A percentile compares a stretch with the other conserved stretches of the same genome.
Conservation (phyloP, 345 rosid species). For the Luvunga scandens region DNA sequence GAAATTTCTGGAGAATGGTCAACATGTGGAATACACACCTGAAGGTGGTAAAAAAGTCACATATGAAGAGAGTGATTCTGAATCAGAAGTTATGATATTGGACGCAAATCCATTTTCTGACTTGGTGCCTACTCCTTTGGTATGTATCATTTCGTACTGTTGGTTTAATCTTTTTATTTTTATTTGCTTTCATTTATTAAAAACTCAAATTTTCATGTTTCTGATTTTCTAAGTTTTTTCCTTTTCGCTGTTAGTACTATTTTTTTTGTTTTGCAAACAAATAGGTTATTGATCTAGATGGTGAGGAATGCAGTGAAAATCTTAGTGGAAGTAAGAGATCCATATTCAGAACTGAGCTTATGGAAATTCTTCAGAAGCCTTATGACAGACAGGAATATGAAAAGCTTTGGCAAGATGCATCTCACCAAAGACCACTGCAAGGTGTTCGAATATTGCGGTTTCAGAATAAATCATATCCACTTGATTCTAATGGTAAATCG, state of each 20-base stretch:
- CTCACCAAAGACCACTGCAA: constrained; percentile 18
- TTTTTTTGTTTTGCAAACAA: constrained; percentile 11
- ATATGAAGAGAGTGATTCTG: constrained; percentile 33
- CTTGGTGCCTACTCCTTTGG: constrained; percentile 35
- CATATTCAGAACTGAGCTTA: constrained; percentile 44
- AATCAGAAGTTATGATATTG: constrained; percentile 44
- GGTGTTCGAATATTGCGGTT: constrained; percentile 28
- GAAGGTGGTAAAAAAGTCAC: constrained; percentile 17
- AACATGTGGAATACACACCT: constrained; percentile 4
- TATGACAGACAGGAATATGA: constrained; percentile 38
- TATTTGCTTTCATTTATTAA: not conserved
- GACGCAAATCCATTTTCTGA: constrained; percentile 29
- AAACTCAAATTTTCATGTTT: constrained; percentile 16
- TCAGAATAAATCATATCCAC: constrained; percentile 15
- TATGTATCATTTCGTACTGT: constrained; percentile 20
- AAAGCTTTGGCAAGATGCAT: constrained; percentile 28
- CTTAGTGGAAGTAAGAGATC: constrained; percentile 21
- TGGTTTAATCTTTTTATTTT: not conserved
- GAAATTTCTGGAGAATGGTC: constrained; percentile 17
- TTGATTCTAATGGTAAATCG: constrained; percentile 29
- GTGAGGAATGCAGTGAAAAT: not conserved
- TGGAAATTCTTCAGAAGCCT: constrained; percentile 43
- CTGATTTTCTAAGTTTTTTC: constrained; percentile 2
- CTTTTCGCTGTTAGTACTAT: constrained; percentile 4
- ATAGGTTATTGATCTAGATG: constrained; percentile 29